Percentiles rank a stretch among this genome's conserved stretches.
phyloP scores from a whole-genome alignment of 768 basidiomycete genomes.

The Galerina sulciceps region DNA sequence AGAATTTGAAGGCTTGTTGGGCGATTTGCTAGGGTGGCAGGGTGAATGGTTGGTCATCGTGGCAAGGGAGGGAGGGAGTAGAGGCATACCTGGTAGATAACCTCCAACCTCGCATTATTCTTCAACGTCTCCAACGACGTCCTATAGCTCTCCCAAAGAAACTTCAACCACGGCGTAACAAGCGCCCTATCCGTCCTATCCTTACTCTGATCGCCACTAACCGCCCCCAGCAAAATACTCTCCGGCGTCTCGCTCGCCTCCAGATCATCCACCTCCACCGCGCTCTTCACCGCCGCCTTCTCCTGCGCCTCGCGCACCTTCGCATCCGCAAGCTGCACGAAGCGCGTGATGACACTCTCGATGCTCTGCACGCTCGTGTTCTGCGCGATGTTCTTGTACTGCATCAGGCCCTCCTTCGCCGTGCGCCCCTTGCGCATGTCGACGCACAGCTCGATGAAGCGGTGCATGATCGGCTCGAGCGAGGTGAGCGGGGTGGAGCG shows the following conservation, averaged over 20 bases:
- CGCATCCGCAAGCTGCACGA: conserved; percentile 79
- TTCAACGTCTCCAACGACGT: conserved; percentile 95
- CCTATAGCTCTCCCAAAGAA: conserved; percentile 98
- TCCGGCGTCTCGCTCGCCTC: conserved; percentile 96
- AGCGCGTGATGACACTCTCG: conserved; percentile 87
- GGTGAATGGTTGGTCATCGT: neutral
- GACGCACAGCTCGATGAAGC: conserved; percentile 96
- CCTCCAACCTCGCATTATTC: conserved; percentile 91
- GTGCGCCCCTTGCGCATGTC: conserved; percentile 92
- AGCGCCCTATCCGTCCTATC: conserved; percentile 94
- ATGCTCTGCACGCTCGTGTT: conserved; percentile 90
- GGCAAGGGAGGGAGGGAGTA: neutral
- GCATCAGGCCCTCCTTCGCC: conserved; percentile 94
- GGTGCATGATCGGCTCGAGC: conserved; percentile 94
- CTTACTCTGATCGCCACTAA: conserved; percentile 88
- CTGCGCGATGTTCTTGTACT: conserved; percentile 98
- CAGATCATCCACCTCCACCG: conserved; percentile 89
- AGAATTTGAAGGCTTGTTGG: conserved; percentile 97
- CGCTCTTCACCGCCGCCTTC: conserved; percentile 77
- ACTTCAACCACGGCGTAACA: conserved; percentile 97
- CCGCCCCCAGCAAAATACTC: conserved; percentile 87
- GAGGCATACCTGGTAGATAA: conserved; percentile 86
- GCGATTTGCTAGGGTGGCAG: conserved; percentile 74
- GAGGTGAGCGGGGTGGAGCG: conserved; percentile 85
- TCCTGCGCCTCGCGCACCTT: conserved; percentile 88